Conservation (phyloP, 164 flowering plant genomes). For the Tetrastigma voinierianum region DNA sequence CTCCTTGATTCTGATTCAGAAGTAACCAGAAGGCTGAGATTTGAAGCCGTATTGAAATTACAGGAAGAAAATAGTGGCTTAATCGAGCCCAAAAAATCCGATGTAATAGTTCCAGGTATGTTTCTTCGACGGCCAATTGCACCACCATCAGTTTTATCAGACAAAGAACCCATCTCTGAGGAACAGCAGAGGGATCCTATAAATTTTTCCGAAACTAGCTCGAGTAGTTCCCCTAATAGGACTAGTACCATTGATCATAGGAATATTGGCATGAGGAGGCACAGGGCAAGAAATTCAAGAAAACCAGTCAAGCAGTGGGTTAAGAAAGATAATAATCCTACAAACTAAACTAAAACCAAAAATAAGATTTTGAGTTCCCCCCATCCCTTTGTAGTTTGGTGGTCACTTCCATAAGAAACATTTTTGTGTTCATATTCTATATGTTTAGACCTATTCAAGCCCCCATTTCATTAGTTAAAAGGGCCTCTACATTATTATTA, state of each 20-base stretch:
- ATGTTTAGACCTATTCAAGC: no score
- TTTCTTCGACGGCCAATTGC: constrained; percentile 46
- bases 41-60: constrained; percentile 51
- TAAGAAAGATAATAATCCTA: constrained; percentile 28
- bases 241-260: constrained; percentile 24
- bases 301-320: constrained; percentile 45
- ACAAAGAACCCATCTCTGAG: constrained; percentile 15
- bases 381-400: not conserved
- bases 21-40: constrained; percentile 54
- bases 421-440: no score
- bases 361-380: not conserved
- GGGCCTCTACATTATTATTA: no score
- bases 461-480: no score
- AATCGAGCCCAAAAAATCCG: constrained; percentile 52
- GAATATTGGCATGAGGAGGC: constrained; percentile 32
- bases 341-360: not conserved
- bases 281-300: constrained; percentile 26
- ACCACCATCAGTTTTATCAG: constrained; percentile 6
- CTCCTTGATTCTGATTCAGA: constrained; percentile 57
- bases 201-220: constrained; percentile 17
- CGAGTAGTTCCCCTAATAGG: constrained; percentile 24
- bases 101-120: constrained; percentile 65
- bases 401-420: not conserved
- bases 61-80: constrained; percentile 75
- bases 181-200: constrained; percentile 18